Percentiles rank a stretch among this genome's conserved stretches.
These are phyloP conservation scores for Vaccinium darrowii DNA, from an alignment of 148 eudicot genomes.

Conservation along the genomic window DNA sequence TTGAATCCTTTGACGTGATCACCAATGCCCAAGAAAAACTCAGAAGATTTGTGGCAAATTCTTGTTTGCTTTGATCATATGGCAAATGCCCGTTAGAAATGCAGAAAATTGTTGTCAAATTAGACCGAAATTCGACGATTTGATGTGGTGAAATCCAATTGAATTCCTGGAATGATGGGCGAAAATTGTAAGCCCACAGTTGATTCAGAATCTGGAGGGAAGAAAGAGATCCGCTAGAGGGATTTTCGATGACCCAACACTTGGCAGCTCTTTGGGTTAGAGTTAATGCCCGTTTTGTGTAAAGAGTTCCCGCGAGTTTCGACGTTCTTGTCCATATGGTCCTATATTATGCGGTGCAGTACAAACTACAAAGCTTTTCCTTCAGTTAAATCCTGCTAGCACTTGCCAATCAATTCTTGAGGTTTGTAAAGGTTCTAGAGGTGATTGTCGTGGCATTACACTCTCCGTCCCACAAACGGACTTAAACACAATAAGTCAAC, in stretches of 20 bases:
- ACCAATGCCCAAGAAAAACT: neutral
- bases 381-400: neutral
- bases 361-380: neutral
- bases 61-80: neutral
- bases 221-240: neutral
- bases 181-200: neutral
- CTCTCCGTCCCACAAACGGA: no score
- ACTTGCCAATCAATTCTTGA: neutral
- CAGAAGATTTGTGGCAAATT: neutral
- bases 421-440: neutral
- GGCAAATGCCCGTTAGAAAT: neutral
- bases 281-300: neutral
- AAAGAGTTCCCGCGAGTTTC: constrained; percentile 9
- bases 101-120: neutral
- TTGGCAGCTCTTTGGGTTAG: constrained; percentile 9
- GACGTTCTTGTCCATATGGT: neutral
- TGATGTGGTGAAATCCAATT: neutral
- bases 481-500: no score
- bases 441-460: no score
- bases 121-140: neutral
- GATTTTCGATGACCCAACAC: constrained; percentile 7
- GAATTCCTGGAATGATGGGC: neutral
- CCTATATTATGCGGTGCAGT: neutral
- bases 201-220: neutral
- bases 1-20: neutral